These are phyloP conservation scores for Apium graveolens DNA, from an alignment of 129 eudicot species.

Conservation along the genomic window DNA sequence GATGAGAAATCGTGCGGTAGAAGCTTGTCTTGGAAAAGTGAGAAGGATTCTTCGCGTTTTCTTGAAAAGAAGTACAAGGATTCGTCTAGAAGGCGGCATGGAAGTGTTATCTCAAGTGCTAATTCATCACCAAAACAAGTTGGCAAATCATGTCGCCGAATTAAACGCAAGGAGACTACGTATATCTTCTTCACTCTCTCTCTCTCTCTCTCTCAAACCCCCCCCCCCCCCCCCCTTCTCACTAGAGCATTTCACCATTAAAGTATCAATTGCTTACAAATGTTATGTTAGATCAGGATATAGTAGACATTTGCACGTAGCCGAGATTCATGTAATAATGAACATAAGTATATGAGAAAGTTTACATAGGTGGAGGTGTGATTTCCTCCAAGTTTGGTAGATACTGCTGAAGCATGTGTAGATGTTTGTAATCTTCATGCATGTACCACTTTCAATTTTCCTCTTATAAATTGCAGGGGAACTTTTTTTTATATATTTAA, in stretches of 20 bases:
- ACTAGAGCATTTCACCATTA: not conserved
- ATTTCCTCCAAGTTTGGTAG: not conserved
- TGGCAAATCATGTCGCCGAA: slow-evolving; percentile 90
- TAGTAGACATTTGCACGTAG: not conserved
- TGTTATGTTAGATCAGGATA: not conserved
- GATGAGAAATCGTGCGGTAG: slow-evolving; percentile 41
- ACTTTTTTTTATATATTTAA: not conserved
- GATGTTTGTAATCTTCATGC: not conserved
- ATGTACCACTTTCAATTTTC: not conserved
- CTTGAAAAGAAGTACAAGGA: slow-evolving; percentile 42
- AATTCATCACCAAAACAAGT: slow-evolving; percentile 51
- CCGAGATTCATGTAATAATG: not conserved
- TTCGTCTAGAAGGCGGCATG: slow-evolving; percentile 53
- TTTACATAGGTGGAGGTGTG: not conserved
- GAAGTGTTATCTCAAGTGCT: slow-evolving; percentile 42
- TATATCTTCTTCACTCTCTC: slow-evolving; percentile 15
- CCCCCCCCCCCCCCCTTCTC: not conserved
- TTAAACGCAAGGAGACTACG: slow-evolving; percentile 63
- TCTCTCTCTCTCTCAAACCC: not conserved
- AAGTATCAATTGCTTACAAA: not conserved
- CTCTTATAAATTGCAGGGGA: not conserved
- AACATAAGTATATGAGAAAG: not conserved
- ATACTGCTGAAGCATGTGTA: not conserved
- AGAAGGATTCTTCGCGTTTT: slow-evolving; percentile 39
- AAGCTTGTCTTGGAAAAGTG: slow-evolving; percentile 81